Evolutionary conservation across 2,329 filamentous ascomycete genomes (phyloP), one percentile per base, ranked within the genome.

Genomic region (Blastomyces parvus): DNA sequence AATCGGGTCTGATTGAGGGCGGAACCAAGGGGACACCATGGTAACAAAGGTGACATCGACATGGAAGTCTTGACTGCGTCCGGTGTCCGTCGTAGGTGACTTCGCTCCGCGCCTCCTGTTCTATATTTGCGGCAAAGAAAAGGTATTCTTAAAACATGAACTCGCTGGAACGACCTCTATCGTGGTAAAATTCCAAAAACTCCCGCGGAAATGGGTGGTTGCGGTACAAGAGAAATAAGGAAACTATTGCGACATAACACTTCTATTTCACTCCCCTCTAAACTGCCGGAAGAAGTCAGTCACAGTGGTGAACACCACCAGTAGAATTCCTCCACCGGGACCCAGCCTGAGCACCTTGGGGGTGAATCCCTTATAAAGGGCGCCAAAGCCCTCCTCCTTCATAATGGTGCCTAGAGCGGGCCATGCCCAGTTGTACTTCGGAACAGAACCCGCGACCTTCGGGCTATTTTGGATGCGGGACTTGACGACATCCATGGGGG

Each of bases 401-500:
- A 91, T 87, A 65, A 99, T 90, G 8, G 90, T 94, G 63, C 84
- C 87, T 60, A 97, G 82, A 27, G 91, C 87, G 57, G 91, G 90
- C 85, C 88, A 96, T 40, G 94, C 94, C 94, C 94, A 99, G 84
- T 97, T 97, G 82, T 99, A 99, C 84, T 99, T 99, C 73, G 90
- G 90, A 27, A 86, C 79, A 62, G 84, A 82, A 5, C 94, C 94
- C n/a, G 88, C 76, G 48, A 96, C 80, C 82, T 89, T 93, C 68
- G 89, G 83, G 63, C 86, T 91, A 80, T 99, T 99, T 79, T 99
- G 94, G 69, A 99, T 99, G 67, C 94, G 88, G 68, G 90, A 95
- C 85, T 99, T 99, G 80, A 97, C 92, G 25, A 97, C 93, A 73
- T 97, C 92, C 86, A 96, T 87, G 64, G 92, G 91, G 2, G 93